Conservation (phyloP, 768 basidiomycete genomes). For the Boletus coccyginus region DNA sequence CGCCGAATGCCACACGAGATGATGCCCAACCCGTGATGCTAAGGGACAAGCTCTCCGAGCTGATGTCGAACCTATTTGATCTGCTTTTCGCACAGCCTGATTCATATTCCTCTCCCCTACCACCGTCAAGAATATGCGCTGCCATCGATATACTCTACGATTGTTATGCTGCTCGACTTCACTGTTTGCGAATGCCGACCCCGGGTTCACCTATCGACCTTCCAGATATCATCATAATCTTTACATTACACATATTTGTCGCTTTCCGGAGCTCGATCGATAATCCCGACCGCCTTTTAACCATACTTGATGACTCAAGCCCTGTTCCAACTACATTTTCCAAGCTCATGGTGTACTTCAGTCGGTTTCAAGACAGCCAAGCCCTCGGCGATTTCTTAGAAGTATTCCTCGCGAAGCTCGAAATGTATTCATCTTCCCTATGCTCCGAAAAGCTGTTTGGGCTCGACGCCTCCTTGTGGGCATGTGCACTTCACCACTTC, state of each 20-base stretch:
- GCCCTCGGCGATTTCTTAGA: conserved; percentile 15
- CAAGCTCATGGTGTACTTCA: conserved; percentile 25
- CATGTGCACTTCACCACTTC: conserved; percentile 46
- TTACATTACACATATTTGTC: conserved; percentile 21
- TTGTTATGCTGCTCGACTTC: conserved; percentile 20
- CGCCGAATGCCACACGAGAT: not conserved
- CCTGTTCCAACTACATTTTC: conserved; percentile 33
- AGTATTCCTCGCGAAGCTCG: conserved; percentile 23
- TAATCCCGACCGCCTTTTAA: conserved; percentile 13
- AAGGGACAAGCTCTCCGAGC: conserved; percentile 19
- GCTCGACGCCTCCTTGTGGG: conserved; percentile 53
- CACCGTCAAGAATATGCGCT: conserved; percentile 9
- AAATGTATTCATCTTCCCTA: conserved; percentile 30
- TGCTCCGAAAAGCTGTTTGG: conserved; percentile 34
- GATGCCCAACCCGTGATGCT: conserved; percentile 3
- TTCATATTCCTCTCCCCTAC: not conserved
- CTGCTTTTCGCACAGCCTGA: conserved; percentile 12
- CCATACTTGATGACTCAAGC: conserved; percentile 24
- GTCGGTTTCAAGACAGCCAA: conserved; percentile 10
- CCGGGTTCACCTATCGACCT: conserved; percentile 14
- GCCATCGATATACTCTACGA: conserved; percentile 26
- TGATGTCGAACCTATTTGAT: conserved; percentile 24
- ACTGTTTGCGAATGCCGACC: conserved; percentile 9
- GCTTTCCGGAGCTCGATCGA: conserved; percentile 7
- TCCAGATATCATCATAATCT: conserved; percentile 22